Evolutionary conservation across 2,329 filamentous ascomycete genomes (phyloP), one percentile per base, ranked within the genome.

Genomic region (Botryosphaeria agaves): DNA sequence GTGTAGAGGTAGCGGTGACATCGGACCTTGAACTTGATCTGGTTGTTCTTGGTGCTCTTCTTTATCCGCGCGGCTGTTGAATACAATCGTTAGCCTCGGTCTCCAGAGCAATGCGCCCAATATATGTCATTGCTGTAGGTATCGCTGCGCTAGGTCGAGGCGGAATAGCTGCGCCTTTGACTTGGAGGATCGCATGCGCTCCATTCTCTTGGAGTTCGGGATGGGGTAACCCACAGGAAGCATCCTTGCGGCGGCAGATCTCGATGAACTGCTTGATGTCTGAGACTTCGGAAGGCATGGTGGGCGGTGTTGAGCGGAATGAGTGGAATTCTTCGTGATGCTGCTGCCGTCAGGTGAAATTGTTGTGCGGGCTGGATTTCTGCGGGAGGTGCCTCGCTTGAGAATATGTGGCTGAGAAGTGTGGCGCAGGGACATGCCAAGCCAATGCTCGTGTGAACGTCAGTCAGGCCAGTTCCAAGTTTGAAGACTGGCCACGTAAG

Each of bases 21-120:
- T 64, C 89, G 83, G 73, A 98, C 87, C 83, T 98, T 98, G 84
- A 98, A 95, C 80, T 98, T 98, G 77, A 89, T 85, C 72, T 87
- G 77, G 60, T 77, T 72, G 56, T 69, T 67, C 67, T 79, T 76
- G 64, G 76, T 78, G 76, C 77, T 92, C 74, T 91, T 89, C 84
- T 95, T 65, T 52, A 66, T 62, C 47, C 60, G 55, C 39, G 61
- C 62, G 39, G 62, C 61, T 64, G 41, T 43, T 41, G 31, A 39
- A 17, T 23, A 20, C 14, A 29, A 12, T n/a, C n/a, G n/a, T n/a
- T n/a, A n/a, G n/a, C n/a, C n/a, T n/a, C n/a, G n/a, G n/a, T n/a
- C n/a, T n/a, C n/a, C n/a, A n/a, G n/a, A n/a, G n/a, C n/a, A n/a
- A n/a, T n/a, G n/a, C n/a, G n/a, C n/a, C n/a, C n/a, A n/a, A n/a